A percentile compares a stretch with the other conserved stretches of the same genome.
Evolutionary conservation across 768 basidiomycete species (phyloP).

Genomic region (Mycena olivaceomarginata): DNA sequence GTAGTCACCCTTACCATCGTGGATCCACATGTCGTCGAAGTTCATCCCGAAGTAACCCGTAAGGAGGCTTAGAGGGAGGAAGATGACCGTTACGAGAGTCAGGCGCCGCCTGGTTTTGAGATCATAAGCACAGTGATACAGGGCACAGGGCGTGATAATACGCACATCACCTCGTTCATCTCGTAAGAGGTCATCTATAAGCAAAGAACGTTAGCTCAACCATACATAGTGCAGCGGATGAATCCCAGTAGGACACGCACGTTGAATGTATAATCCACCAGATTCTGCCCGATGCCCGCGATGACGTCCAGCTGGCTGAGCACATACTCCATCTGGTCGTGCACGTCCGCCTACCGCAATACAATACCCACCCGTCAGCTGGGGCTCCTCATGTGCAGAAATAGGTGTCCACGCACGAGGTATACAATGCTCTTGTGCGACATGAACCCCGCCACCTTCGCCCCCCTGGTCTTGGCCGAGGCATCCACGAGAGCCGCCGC

Average conservation of each 20-base stretch:
- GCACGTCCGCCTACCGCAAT: constrained; percentile 76
- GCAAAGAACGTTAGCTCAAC: constrained; percentile 8
- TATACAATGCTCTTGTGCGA: constrained; percentile 82
- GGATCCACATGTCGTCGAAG: constrained; percentile 70
- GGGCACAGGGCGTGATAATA: constrained; percentile 54
- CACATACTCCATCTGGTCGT: constrained; percentile 86
- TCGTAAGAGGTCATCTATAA: constrained; percentile 79
- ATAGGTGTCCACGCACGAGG: constrained; percentile 61
- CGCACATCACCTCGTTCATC: constrained; percentile 72
- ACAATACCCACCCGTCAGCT: not conserved
- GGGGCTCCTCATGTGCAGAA: too few relatives aligned
- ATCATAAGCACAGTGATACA: constrained; percentile 41
- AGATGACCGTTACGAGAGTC: constrained; percentile 81
- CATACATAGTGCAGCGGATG: not conserved
- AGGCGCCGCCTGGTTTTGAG: constrained; percentile 66
- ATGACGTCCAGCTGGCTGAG: constrained; percentile 85
- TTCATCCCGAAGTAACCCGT: constrained; percentile 75
- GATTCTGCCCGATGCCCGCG: constrained; percentile 79
- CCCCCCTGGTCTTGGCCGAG: constrained; percentile 51
- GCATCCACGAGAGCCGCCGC: constrained; percentile 73
- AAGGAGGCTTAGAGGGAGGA: constrained; percentile 79
- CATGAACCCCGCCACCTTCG: constrained; percentile 76
- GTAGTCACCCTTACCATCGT: constrained; percentile 59
- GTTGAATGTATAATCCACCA: constrained; percentile 87
- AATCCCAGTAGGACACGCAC: constrained; percentile 58